A percentile compares a stretch with the other conserved stretches of the same genome.
Conservation (phyloP, 2,329 filamentous ascomycete genomes). For the Aspergillus thermomutatus region DNA sequence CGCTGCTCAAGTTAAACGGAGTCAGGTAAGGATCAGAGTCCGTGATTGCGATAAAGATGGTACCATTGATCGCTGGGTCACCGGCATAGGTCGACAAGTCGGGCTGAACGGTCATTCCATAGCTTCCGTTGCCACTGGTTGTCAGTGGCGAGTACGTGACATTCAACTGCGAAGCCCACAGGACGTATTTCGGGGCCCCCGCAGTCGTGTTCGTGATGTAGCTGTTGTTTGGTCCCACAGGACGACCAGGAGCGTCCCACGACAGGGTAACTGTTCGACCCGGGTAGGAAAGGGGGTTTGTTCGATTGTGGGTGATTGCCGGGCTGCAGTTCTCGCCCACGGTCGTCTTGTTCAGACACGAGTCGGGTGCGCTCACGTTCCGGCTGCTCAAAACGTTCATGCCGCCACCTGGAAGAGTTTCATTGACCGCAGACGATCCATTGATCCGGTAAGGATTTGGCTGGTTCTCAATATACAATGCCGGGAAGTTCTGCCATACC, state of each 20-base stretch:
- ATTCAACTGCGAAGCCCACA: slow-evolving; percentile 75
- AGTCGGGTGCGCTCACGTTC: slow-evolving; percentile 43
- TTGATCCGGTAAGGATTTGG: slow-evolving; percentile 69
- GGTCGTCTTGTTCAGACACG: slow-evolving; percentile 57
- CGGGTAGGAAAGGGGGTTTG: slow-evolving; percentile 68
- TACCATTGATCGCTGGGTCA: slow-evolving; percentile 70
- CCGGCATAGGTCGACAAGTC: slow-evolving; percentile 63
- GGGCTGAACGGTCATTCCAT: slow-evolving; percentile 70
- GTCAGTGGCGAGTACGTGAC: slow-evolving; percentile 65
- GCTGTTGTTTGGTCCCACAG: slow-evolving; percentile 76
- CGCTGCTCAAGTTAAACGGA: slow-evolving; percentile 69
- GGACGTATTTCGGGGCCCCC: slow-evolving; percentile 61
- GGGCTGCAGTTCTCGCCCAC: slow-evolving; percentile 55
- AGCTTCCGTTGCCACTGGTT: slow-evolving; percentile 49
- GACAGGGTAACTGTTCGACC: slow-evolving; percentile 67
- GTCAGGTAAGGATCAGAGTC: slow-evolving; percentile 66
- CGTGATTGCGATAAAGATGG: slow-evolving; percentile 75
- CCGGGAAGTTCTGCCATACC: slow-evolving; percentile 81
- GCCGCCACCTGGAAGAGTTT: slow-evolving; percentile 49
- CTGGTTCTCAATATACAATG: slow-evolving; percentile 68
- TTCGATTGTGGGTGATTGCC: slow-evolving; percentile 66
- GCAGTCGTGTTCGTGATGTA: slow-evolving; percentile 66
- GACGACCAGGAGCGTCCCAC: slow-evolving; percentile 68
- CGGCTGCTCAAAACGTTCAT: slow-evolving; percentile 33
- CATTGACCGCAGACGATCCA: slow-evolving; percentile 59